Evolutionary conservation across 75 land plant genomes (phyloP).

Genomic region (Selaginella moellendorffii): DNA sequence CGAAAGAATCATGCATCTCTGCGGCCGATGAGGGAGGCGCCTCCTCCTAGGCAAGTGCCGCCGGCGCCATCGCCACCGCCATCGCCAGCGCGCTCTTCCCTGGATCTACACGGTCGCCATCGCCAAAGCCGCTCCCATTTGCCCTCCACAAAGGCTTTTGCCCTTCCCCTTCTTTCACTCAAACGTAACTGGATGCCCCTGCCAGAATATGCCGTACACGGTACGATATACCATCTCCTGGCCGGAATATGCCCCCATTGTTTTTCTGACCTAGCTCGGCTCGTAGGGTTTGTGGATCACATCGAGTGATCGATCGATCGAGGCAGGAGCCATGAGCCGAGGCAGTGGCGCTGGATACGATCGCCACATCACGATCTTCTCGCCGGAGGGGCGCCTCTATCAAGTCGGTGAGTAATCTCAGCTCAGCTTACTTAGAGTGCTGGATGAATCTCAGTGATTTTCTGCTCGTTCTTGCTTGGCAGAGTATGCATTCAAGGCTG

Average conservation of each 20-base stretch:
- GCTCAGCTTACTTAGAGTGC: too few relatives aligned
- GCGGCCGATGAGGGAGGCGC: not conserved
- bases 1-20: too few relatives aligned
- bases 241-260: not conserved
- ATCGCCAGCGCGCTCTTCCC: not conserved
- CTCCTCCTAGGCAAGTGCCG: not conserved
- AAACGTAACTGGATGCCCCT: conserved; percentile 1
- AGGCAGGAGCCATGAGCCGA: too few relatives aligned
- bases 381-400: conserved; percentile 72
- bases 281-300: too few relatives aligned
- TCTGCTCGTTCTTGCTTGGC: too few relatives aligned
- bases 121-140: not conserved
- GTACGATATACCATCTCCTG: not conserved
- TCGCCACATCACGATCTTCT: conserved; percentile 77
- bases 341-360: conserved; percentile 74
- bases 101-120: not conserved
- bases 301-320: too few relatives aligned
- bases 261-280: too few relatives aligned
- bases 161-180: not conserved
- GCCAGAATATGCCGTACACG: not conserved
- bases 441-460: too few relatives aligned
- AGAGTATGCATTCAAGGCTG: conserved; percentile 98
- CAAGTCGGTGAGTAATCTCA: conserved; percentile 51
- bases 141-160: not conserved
- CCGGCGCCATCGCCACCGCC: not conserved